Conservation (phyloP, 768 basidiomycete species). For the Tricholoma saponaceum region DNA sequence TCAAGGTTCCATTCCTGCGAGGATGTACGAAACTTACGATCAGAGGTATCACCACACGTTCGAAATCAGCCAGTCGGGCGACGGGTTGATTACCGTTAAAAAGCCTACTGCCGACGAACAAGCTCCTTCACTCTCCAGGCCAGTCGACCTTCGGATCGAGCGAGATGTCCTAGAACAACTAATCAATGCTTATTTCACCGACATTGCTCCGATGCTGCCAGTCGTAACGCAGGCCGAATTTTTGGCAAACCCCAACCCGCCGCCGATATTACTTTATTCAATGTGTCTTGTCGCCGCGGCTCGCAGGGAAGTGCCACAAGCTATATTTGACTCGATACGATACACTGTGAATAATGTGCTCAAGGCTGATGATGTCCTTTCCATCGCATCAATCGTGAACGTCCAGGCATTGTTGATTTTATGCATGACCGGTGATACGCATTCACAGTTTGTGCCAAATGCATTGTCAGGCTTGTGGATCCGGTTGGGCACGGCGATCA, state of each 20-base stretch:
- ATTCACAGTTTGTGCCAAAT: constrained; percentile 84
- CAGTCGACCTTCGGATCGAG: constrained; percentile 70
- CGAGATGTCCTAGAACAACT: constrained; percentile 75
- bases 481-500: constrained; percentile 81
- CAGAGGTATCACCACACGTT: constrained; percentile 84
- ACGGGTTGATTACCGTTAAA: constrained; percentile 83
- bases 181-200: constrained; percentile 87
- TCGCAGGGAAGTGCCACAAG: constrained; percentile 75
- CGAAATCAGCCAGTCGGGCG: constrained; percentile 78
- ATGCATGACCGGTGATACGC: constrained; percentile 85
- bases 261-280: constrained; percentile 84
- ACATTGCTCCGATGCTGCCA: constrained; percentile 87
- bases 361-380: constrained; percentile 87
- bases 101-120: constrained; percentile 58
- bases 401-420: constrained; percentile 85
- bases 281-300: constrained; percentile 93
- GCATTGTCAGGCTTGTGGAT: constrained; percentile 86
- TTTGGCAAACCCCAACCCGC: constrained; percentile 63
- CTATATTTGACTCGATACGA: constrained; percentile 87
- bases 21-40: constrained; percentile 85
- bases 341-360: constrained; percentile 83
- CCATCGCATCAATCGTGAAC: constrained; percentile 80
- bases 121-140: constrained; percentile 51
- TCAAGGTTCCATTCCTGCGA: constrained; percentile 78
- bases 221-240: constrained; percentile 89